A percentile compares a stretch with the other conserved stretches of the same genome.
These are phyloP conservation scores for Artomyces pyxidatus DNA, from an alignment of 768 basidiomycete species.

Conservation along the genomic window DNA sequence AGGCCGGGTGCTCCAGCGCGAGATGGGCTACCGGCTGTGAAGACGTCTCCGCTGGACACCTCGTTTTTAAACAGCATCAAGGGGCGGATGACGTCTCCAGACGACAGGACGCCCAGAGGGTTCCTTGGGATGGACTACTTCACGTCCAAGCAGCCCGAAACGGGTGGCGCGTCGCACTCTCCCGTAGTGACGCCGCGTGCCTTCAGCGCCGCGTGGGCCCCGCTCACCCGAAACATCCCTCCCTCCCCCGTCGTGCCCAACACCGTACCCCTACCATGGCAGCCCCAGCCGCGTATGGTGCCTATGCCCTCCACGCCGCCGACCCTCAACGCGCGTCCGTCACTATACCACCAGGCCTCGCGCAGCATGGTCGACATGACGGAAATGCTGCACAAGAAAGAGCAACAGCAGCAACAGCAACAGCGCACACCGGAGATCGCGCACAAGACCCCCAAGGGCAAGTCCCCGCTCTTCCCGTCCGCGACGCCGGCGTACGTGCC, in stretches of 20 bases:
- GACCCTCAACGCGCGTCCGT: constrained; percentile 7
- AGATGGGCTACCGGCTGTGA: constrained; percentile 1
- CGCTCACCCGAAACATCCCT: too few relatives aligned
- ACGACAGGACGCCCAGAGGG: constrained; percentile 9
- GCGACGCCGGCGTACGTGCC: neutral
- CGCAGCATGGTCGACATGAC: constrained; percentile 14
- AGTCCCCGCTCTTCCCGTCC: neutral
- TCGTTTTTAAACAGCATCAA: constrained; percentile 12
- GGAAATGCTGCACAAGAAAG: constrained; percentile 5
- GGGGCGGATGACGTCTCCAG: constrained; percentile 2
- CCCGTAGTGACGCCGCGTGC: neutral
- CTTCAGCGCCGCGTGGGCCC: constrained; percentile 2
- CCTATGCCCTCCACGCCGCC: constrained; percentile 19
- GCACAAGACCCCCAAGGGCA: constrained; percentile 2
- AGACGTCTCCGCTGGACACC: constrained; percentile 11
- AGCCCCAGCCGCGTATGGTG: constrained; percentile 13
- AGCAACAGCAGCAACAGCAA: neutral
- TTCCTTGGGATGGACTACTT: constrained; percentile 22
- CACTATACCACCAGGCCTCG: constrained; percentile 13
- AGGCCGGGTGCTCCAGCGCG: neutral
- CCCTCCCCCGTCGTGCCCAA: neutral
- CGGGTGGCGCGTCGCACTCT: neutral
- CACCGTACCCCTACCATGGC: neutral
- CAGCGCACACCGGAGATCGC: constrained; percentile 3
- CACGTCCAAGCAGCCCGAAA: constrained; percentile 13